These are phyloP conservation scores for Uronychia setigera DNA, from an alignment of 73 alveolate species.

Conservation along the genomic window DNA sequence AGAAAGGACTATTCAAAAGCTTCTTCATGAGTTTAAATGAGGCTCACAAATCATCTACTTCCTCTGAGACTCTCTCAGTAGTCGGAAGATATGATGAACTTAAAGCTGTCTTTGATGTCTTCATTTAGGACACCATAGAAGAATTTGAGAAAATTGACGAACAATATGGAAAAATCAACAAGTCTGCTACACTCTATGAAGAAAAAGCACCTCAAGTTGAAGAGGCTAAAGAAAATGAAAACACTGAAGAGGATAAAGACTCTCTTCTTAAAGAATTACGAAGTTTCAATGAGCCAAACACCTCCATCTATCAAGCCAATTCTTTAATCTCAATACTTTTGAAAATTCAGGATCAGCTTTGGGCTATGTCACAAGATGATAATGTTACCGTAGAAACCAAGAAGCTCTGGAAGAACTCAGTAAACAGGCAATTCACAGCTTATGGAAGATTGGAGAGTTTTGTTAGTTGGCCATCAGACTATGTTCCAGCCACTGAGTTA, in stretches of 20 bases:
- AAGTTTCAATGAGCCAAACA: not conserved
- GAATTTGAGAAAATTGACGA: not conserved
- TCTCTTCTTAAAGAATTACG: not conserved
- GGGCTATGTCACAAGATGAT: slow-evolving; percentile 44
- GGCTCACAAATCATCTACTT: not conserved
- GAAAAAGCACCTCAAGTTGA: slow-evolving; percentile 22
- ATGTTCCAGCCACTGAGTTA: not conserved
- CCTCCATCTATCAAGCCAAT: not conserved
- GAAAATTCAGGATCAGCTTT: slow-evolving; percentile 37
- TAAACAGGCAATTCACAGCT: slow-evolving; percentile 37
- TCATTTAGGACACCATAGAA: not conserved
- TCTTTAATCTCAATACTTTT: slow-evolving; percentile 16
- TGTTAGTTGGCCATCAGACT: slow-evolving; percentile 18
- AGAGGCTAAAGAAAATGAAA: not conserved
- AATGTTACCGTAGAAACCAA: not conserved
- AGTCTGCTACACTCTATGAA: not conserved
- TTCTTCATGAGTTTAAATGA: not conserved
- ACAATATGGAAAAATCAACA: slow-evolving; percentile 10
- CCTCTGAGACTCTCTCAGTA: too few species aligned
- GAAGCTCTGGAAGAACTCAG: not conserved
- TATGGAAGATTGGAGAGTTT: slow-evolving; percentile 45
- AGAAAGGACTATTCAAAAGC: not conserved
- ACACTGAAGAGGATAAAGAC: not conserved
- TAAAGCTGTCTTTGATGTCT: not conserved
- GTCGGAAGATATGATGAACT: not conserved